Base-by-base conservation (phyloP, 352 stramenopile species). In the Phytophthora chlamydospora region DNA sequence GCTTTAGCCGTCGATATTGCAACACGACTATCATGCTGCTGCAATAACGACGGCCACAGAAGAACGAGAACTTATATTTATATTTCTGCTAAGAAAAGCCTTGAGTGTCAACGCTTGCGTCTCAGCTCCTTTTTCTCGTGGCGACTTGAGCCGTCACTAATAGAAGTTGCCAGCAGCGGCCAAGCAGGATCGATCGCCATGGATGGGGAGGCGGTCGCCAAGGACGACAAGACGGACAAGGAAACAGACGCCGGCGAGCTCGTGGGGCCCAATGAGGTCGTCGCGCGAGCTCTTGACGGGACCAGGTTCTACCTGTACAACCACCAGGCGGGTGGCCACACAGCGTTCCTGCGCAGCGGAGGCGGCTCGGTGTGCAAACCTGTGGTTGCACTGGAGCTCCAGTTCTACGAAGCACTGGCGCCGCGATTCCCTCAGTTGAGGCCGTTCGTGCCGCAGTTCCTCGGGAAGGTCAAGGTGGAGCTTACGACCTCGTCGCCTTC, bases 241-340 rank as follows among this genome's bases (percentile, higher is more conserved):
- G 35, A 32, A 55, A 36, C 34, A 27, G 46, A 50, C 16, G 33
- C 46, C 1, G 62, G 61, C 11, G 64, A 79, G 12, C 48, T 71
- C 19, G 45, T 72, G 33, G 44, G 61, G n/a, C 54, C 78, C 31
- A 84, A 86, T 60, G 76, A 82, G 34, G 67, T 92, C 21, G 80
- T 93, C n/a, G 84, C 84, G 32, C 75, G 72, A 39, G 83, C 82
- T 7, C 43, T 70, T 40, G 75, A 88, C n/a, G 84, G 84, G 36
- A 88, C 80, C 12, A 78, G 70, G 19, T 88, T 91, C 56, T 90
- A 90, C 43, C 75, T 93, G 4, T 93, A 89, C 73, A 89, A 76
- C 58, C 84, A 91, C 59, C 84, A 93, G 79, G 84, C 84, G 12
- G 84, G 84, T 42, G 84, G 84, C 9, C 84, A 93, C 66, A 93